These are phyloP conservation scores for Mycocentrospora acerina DNA, from an alignment of 2,329 filamentous ascomycete species.

Conservation along the genomic window DNA sequence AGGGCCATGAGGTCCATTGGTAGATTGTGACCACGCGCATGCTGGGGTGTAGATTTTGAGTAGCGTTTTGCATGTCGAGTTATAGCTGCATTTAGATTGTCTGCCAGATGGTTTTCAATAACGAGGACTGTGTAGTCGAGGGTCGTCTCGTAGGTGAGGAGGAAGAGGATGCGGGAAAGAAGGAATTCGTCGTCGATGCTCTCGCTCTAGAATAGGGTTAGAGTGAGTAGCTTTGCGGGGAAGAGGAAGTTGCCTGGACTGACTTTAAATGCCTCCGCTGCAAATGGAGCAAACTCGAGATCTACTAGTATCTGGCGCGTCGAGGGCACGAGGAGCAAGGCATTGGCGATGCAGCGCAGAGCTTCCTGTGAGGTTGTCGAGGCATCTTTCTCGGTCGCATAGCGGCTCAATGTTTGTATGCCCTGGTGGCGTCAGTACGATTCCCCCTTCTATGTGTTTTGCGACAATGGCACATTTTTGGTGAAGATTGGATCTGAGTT, in stretches of 20 bases:
- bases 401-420: constrained; percentile 68
- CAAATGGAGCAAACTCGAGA: constrained; percentile 65
- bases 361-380: constrained; percentile 67
- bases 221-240: not conserved
- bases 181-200: constrained; percentile 85
- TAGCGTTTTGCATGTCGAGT: constrained; percentile 60
- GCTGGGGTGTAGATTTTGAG: constrained; percentile 37
- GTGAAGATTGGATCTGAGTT: constrained; percentile 83
- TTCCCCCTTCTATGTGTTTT: constrained; percentile 1
- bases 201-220: constrained; percentile 54
- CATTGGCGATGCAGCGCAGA: constrained; percentile 81
- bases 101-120: constrained; percentile 65
- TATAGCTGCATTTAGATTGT: constrained; percentile 70
- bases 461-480: constrained; percentile 58
- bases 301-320: constrained; percentile 74
- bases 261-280: constrained; percentile 68
- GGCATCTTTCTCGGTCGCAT: constrained; percentile 70
- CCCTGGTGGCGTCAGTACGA: constrained; percentile 56
- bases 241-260: constrained; percentile 1
- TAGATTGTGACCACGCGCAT: constrained; percentile 38
- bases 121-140: constrained; percentile 67
- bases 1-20: constrained; percentile 79
- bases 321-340: constrained; percentile 68
- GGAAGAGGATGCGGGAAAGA: constrained; percentile 73
- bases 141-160: constrained; percentile 76